These are phyloP conservation scores for Colletotrichum abscissum DNA, from an alignment of 2,329 filamentous ascomycete species.

Conservation along the genomic window DNA sequence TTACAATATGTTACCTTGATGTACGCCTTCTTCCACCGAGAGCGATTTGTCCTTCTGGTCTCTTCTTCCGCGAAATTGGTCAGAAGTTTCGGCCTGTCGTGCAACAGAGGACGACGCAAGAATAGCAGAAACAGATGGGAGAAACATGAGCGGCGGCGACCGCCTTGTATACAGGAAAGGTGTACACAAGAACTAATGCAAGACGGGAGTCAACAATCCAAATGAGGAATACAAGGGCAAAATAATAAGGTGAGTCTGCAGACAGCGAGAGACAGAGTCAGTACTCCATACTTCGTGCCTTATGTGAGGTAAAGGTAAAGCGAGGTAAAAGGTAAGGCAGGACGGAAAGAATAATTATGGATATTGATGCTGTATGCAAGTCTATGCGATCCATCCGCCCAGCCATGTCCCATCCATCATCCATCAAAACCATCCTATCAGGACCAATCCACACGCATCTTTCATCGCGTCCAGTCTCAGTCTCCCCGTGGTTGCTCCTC, in stretches of 20 bases:
- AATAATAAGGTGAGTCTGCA: constrained; percentile 1
- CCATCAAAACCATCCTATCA: constrained; percentile 11
- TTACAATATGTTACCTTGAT: background rate
- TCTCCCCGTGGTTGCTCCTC: constrained; percentile 11
- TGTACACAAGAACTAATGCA: background rate
- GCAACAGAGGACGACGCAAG: background rate
- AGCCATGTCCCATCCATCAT: background rate
- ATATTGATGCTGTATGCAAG: constrained; percentile 20
- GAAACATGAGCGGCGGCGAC: background rate
- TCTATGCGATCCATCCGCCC: constrained; percentile 21
- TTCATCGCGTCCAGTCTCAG: background rate
- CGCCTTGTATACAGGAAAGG: background rate
- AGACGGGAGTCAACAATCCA: background rate
- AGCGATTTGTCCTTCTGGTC: background rate
- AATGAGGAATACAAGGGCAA: background rate
- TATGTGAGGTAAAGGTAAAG: background rate
- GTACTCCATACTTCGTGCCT: background rate
- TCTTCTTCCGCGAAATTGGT: background rate
- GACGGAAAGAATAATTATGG: constrained; percentile 21
- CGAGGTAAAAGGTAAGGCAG: constrained; percentile 12
- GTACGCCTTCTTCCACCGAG: background rate
- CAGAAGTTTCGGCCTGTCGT: background rate
- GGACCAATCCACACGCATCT: constrained; percentile 4
- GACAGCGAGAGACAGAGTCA: background rate
- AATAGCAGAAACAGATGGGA: background rate